Evolutionary conservation across 495 filamentous ascomycete species (phyloP), one percentile per base, ranked within the genome.

Genomic region (Aspergillus carlsbadensis): DNA sequence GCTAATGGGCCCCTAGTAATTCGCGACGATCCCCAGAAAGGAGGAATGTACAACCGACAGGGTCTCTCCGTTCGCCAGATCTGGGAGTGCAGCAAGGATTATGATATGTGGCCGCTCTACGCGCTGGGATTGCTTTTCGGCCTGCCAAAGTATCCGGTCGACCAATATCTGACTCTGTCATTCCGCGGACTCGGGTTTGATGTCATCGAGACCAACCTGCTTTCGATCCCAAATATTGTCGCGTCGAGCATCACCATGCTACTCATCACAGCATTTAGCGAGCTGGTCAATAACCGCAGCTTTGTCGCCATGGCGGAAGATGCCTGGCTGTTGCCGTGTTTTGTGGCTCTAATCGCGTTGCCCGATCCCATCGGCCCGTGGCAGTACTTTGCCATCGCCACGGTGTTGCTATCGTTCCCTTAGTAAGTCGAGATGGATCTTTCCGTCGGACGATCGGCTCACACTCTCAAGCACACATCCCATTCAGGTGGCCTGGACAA

Each of bases 41-140:
- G 82, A 34, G 60, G 63, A 21, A 84, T 84, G 80, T 78, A 82
- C 54, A 81, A 81, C 52, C 65, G 86, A 4, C 83, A 90, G 67
- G 80, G 78, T 5, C 65, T 91, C 3, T 79, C 77, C 0, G 76
- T 75, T 1, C 80, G 68, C 20, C 64, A 76, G 14, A 72, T 91
- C n/a, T 83, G 79, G 75, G 59, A 79, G 17, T 74, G 78, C 3
- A 56, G 89, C 3, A 80, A 67, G 26, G 88, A 90, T 64, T 90
- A 81, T 44, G 83, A 91, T 54, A 71, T 91, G 64, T 91, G 86
- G 84, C 82, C 84, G 0, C 77, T 89, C 24, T 90, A 89, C 58
- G 59, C 85, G n/a, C 59, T 88, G 6, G 85, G 87, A 14, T 47
- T 90, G 4, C 68, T 73, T 0, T 83, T 73, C 60, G 63, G 73